phyloP scores from a whole-genome alignment of 73 alveolate species.

The Paramecium biaurelia region DNA sequence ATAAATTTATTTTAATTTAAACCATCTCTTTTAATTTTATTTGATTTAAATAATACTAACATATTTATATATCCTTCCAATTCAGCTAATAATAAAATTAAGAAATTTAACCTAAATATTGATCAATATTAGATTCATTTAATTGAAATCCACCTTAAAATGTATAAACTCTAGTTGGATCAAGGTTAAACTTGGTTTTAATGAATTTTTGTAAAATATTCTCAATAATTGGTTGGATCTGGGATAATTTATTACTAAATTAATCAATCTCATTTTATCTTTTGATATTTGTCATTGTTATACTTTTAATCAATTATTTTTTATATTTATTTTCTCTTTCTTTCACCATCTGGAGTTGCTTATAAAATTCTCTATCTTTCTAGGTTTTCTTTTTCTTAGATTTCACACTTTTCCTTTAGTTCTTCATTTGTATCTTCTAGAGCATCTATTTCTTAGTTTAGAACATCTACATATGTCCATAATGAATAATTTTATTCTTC shows the following conservation, averaged over 20 bases:
- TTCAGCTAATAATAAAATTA: neutral
- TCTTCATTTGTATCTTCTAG: constrained; percentile 55
- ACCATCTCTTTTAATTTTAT: neutral
- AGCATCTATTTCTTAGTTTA: constrained; percentile 52
- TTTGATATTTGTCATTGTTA: neutral
- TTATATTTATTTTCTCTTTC: constrained; percentile 27
- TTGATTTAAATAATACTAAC: neutral
- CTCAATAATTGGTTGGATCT: constrained; percentile 42
- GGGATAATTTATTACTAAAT: neutral
- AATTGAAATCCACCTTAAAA: constrained; percentile 50
- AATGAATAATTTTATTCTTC: constrained; percentile 63
- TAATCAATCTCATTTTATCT: constrained; percentile 33
- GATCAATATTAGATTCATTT: constrained; percentile 58
- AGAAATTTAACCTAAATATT: constrained; percentile 21
- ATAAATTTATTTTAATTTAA: neutral
- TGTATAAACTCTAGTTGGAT: constrained; percentile 37
- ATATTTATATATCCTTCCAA: neutral
- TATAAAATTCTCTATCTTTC: constrained; percentile 53
- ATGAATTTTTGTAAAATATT: neutral
- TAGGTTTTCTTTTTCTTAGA: constrained; percentile 49
- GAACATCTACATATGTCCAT: constrained; percentile 62
- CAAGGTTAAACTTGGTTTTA: neutral
- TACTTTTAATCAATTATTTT: constrained; percentile 40
- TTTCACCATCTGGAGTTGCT: constrained; percentile 63
- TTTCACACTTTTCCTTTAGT: constrained; percentile 10